Conservation (phyloP, 83 land plant species). For the Larix sibirica region DNA sequence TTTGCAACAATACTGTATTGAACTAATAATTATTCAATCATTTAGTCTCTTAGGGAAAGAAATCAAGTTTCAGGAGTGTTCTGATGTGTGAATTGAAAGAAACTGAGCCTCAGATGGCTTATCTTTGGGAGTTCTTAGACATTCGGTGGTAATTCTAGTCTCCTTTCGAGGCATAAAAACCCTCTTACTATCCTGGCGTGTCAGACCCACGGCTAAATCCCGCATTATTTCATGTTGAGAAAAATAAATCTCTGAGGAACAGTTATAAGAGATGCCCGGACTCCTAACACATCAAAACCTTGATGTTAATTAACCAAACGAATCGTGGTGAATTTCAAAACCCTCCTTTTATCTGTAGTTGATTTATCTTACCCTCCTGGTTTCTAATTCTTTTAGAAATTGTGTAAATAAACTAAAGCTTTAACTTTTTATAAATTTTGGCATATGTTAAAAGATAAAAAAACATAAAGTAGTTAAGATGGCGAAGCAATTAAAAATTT, state of each 20-base stretch:
- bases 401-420: too few relatives aligned
- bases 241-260: slow-evolving; percentile 44
- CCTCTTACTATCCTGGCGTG: slow-evolving; percentile 31
- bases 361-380: too few relatives aligned
- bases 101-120: slow-evolving; percentile 47
- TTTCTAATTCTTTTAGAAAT: too few relatives aligned
- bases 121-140: slow-evolving; percentile 36
- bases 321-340: too few relatives aligned
- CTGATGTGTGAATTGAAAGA: slow-evolving; percentile 54
- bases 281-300: too few relatives aligned
- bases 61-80: background rate
- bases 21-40: background rate
- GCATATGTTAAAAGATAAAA: too few relatives aligned
- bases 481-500: too few relatives aligned
- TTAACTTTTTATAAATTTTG: too few relatives aligned
- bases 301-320: too few relatives aligned
- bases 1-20: background rate
- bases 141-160: slow-evolving; percentile 44
- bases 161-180: slow-evolving; percentile 61
- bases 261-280: slow-evolving; percentile 1
- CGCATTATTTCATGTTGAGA: slow-evolving; percentile 66
- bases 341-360: too few relatives aligned
- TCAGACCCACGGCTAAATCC: slow-evolving; percentile 53
- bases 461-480: too few relatives aligned
- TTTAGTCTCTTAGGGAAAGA: background rate